Evolutionary conservation across 228 moss, liverwort and hornwort species (phyloP), one percentile per base, ranked within the genome.

Genomic region (Sphagnum fallax): DNA sequence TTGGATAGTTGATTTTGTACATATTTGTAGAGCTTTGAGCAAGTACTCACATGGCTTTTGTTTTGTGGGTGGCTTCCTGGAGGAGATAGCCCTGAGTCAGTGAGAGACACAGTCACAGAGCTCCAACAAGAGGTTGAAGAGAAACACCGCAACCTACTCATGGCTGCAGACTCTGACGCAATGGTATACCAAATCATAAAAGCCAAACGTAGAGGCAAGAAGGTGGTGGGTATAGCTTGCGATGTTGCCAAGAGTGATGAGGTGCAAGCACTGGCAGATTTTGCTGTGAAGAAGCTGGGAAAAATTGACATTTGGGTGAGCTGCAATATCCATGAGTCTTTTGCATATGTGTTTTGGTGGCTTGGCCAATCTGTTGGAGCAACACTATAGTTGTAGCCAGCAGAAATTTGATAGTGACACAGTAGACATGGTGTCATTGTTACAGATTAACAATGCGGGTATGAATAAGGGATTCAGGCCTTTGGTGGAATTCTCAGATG

Each of bases 381-480:
- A 15, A 6, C 5, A 15, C 13, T 5, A 65, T 9, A 15, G 65
- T 5, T 12, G 5, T 65, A 65, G 48, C 48, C 65, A 65, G 8
- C 32, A 32, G 32, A 32, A 32, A 32, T 32, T 32, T 2, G 32
- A 32, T 32, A 32, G 32, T 32, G 32, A 32, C 32, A 32, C 32
- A 32, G 32, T 32, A 32, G 32, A 32, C 3, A 32, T 32, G 2
- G 3, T 32, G 32, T 2, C 2, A 32, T 32, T 32, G 32, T 32
- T 32, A 62, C 70, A 88, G 91, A 84, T 94, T 14, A 94, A 91
- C 55, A 94, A 94, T 70, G 94, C 94, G 60, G 90, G 94, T 71
- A 88, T 91, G 75, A 94, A 91, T 52, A 91, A 91, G 75, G 94
- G 94, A 50, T 94, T 94, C 66, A 89, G 88, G 60, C 91, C 94